Base-by-base conservation (phyloP, 441 rosid genomes). In the Mallotus japonicus region DNA sequence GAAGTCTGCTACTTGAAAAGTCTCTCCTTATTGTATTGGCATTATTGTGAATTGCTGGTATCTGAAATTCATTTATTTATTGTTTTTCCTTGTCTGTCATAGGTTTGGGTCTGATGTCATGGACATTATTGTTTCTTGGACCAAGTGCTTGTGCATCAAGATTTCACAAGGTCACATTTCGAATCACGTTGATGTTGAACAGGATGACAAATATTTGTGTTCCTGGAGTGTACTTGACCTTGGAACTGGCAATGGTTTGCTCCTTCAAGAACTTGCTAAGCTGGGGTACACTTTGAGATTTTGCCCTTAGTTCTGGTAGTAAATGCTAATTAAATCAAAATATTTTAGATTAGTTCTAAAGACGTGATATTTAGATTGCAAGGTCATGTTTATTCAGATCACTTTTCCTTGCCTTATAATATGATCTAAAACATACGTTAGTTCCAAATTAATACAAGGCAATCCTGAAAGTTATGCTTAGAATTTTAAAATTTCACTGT, bases 41-140 rank as follows among this genome's bases (percentile, higher is more conserved):
- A 56, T 49, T 62, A 4, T 15, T 7, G 57, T 56, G 59, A 17
- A 46, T 69, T 1, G n/a, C 19, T 56, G 54, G 22, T 22, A 47
- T 61, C 53, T 16, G 19, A 42, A 76, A 49, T 24, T 50, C 65
- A 67, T 68, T 17, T 69, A 10, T 47, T 19, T 67, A 5, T 57
- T 74, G 10, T 19, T 65, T 37, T 60, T 46, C 42, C 44, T 78
- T 69, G 59, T 42, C 67, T 44, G 67, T 17, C 66, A 14, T 46
- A 95, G 97, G 97, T 90, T 92, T 84, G 96, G 97, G 74, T 87
- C 88, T 75, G 94, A 90, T 85, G 94, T 92, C 32, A 89, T 95
- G 96, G 97, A 89, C 51, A 80, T 75, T 69, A 90, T 95, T 82
- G 85, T 86, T 78, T 85, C 97, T 77, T 92, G 99, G 99, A 91